Evolutionary conservation across 2,329 filamentous ascomycete species (phyloP), one percentile per base, ranked within the genome.

Genomic region (Xylaria multiplex): DNA sequence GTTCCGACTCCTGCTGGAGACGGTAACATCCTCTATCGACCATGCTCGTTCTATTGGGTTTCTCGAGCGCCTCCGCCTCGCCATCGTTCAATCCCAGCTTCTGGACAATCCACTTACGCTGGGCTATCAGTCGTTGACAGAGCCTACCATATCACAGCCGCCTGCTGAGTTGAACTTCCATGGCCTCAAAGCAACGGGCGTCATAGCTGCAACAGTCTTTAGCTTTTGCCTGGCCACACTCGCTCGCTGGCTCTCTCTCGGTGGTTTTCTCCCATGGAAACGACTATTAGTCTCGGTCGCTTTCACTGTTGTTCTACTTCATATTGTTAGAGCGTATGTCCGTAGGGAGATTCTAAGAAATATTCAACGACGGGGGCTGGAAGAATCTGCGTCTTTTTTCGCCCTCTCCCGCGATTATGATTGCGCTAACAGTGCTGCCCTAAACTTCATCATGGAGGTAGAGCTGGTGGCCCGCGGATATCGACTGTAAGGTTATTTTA

Each of bases 401-500:
- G 66, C 72, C 2, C 65, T 74, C 30, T 77, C 75, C 40, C 69
- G 70, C 37, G 76, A 78, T 30, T 74, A 74, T 43, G 76, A 78
- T 59, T 71, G 73, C 43, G 75, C 74, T n/a, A 76, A 75, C 48
- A 75, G 76, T 58, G 75, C 76, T 19, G 76, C 76, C 30, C 69
- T 77, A 32, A 77, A 76, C 67, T 78, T 78, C 64, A 72, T 78
- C 56, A 76, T 77, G 72, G 76, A 78, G 46, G 76, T 78, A 9
- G 76, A 78, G 67, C 58, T 78, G 42, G 74, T 78, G 22, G 71
- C 75, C 9, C 75, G 76, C 49, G 76, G 76, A 61, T 78, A 77
- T 65, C 72, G 76, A 72, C 69, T 78, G 76, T 77, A 70, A 72
- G 69, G 24, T 24, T 35, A 37, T 30, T 27, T 32, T n/a, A 42